A percentile compares a stretch with the other conserved stretches of the same genome.
Evolutionary conservation across 164 flowering plant species (phyloP).

Genomic region (Vitis labrusca): DNA sequence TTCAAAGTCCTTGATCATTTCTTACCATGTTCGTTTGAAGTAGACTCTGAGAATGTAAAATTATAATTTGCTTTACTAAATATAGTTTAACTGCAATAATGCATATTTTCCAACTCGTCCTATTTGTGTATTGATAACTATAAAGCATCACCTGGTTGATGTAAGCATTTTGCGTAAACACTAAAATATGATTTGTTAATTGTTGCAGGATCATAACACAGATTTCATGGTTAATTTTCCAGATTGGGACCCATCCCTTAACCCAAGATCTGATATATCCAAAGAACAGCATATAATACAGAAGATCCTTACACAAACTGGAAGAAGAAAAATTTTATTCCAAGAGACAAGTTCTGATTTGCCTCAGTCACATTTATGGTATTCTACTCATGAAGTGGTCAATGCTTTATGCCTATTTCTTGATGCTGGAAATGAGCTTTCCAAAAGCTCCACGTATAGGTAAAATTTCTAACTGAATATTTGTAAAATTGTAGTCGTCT

Average conservation of each 20-base stretch:
- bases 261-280: slow-evolving; percentile 15
- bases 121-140: background rate
- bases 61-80: background rate
- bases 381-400: slow-evolving; percentile 58
- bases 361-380: slow-evolving; percentile 88
- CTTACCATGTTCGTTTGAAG: background rate
- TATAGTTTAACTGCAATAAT: background rate
- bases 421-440: slow-evolving; percentile 60
- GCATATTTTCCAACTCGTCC: background rate
- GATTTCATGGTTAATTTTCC: slow-evolving; percentile 89
- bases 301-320: slow-evolving; percentile 10
- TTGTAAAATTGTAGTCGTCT: no score
- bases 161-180: background rate
- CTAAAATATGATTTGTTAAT: slow-evolving; percentile 5
- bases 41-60: background rate
- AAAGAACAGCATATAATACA: slow-evolving; percentile 26
- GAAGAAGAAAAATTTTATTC: slow-evolving; percentile 44
- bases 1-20: slow-evolving; percentile 2
- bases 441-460: slow-evolving; percentile 83
- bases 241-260: slow-evolving; percentile 80
- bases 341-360: slow-evolving; percentile 41
- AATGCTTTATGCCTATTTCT: slow-evolving; percentile 67
- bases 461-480: slow-evolving; percentile 19
- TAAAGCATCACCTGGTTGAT: background rate
- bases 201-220: slow-evolving; percentile 80